A percentile compares a stretch with the other conserved stretches of the same genome.
phyloP scores from a whole-genome alignment of 495 filamentous ascomycete genomes.

The Aspergillus affinis region DNA sequence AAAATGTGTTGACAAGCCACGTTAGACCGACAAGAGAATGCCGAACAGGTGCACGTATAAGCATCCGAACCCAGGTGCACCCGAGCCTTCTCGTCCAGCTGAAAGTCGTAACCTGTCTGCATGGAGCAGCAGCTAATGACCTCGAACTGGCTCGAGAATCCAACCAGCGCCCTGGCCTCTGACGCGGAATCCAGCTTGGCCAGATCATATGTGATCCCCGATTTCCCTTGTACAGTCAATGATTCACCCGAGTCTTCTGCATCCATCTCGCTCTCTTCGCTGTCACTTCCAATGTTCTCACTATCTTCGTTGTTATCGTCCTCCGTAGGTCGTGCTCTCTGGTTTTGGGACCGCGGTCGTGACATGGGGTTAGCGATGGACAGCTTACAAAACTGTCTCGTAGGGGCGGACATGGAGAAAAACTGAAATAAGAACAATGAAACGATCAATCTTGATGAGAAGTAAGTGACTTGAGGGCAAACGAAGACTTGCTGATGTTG shows the following conservation, averaged over 20 bases:
- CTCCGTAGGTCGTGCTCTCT: conserved; percentile 21
- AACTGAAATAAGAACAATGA: neutral
- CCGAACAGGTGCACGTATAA: conserved; percentile 40
- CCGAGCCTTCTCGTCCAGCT: conserved; percentile 33
- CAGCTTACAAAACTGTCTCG: conserved; percentile 40
- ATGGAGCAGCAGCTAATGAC: conserved; percentile 36
- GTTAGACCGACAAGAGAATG: conserved; percentile 30
- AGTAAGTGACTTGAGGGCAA: neutral
- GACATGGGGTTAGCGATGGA: conserved; percentile 39
- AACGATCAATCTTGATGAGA: neutral
- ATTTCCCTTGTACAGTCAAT: conserved; percentile 30
- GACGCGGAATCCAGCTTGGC: conserved; percentile 34
- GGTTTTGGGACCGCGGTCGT: conserved; percentile 24
- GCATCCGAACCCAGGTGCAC: conserved; percentile 31
- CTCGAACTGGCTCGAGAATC: conserved; percentile 36
- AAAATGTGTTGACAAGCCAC: conserved; percentile 49
- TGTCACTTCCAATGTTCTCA: conserved; percentile 4
- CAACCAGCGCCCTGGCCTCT: conserved; percentile 37
- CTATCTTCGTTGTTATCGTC: conserved; percentile 5
- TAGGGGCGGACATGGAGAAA: conserved; percentile 42
- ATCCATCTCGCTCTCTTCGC: conserved; percentile 23
- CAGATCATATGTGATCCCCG: conserved; percentile 48
- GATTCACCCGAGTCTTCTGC: conserved; percentile 22
- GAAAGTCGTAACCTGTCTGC: conserved; percentile 36
- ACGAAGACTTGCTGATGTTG: conserved; percentile 2